A percentile compares a stretch with the other conserved stretches of the same genome.
Evolutionary conservation across 352 stramenopile species (phyloP).

Genomic region (Phytophthora pistaciae): DNA sequence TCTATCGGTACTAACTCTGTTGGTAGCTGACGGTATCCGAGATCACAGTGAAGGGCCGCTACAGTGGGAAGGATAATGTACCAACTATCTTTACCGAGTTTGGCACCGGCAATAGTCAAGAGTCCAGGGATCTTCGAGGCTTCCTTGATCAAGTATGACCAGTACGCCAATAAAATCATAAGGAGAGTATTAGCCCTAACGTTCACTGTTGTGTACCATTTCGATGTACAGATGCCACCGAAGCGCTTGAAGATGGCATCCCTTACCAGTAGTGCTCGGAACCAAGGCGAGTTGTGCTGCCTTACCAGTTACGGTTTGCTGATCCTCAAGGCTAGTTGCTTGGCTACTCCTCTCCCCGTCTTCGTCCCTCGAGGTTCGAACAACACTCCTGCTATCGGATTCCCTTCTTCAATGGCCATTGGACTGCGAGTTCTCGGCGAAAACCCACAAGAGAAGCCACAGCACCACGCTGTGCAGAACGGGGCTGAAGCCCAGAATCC

Average conservation of each 20-base stretch:
- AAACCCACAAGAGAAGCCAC: conserved; percentile 58
- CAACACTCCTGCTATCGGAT: conserved; percentile 58
- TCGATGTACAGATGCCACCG: conserved; percentile 19
- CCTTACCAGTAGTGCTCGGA: conserved; percentile 46
- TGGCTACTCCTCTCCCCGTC: conserved; percentile 39
- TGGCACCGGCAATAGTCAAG: conserved; percentile 43
- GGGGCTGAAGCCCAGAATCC: conserved; percentile 40
- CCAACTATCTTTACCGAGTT: conserved; percentile 71
- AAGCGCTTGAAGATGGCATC: conserved; percentile 72
- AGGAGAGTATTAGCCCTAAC: background rate
- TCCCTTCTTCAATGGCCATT: conserved; percentile 54
- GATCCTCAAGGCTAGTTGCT: conserved; percentile 44
- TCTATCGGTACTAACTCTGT: background rate
- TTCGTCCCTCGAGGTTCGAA: conserved; percentile 50
- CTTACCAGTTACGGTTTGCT: conserved; percentile 69
- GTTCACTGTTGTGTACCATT: conserved; percentile 7
- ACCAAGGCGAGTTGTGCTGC: conserved; percentile 54
- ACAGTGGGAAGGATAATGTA: conserved; percentile 59
- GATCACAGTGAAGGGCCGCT: conserved; percentile 62
- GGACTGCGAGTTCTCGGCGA: conserved; percentile 60
- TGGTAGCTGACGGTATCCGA: conserved; percentile 60
- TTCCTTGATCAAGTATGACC: conserved; percentile 43
- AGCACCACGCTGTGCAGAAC: conserved; percentile 66
- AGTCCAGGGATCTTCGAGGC: conserved; percentile 58
- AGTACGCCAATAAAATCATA: background rate